Evolutionary conservation across 371 early-diverging fungal genomes (phyloP).

Genomic region (Mucor saturninus): DNA sequence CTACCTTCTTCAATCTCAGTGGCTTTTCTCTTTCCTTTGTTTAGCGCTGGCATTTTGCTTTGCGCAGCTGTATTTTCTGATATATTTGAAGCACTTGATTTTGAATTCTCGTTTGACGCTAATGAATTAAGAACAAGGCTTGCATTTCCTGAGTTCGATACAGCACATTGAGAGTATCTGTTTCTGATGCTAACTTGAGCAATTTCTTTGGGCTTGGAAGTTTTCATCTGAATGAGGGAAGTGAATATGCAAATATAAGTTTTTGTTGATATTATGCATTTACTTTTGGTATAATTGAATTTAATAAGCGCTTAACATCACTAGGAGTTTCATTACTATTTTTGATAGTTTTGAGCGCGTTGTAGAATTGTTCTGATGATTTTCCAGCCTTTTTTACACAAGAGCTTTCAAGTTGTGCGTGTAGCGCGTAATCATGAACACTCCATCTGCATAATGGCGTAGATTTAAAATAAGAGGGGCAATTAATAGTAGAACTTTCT

Average conservation of each 20-base stretch:
- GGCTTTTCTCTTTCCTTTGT: conserved; percentile 17
- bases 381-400: conserved; percentile 4
- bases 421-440: conserved; percentile 19
- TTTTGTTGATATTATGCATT: conserved; percentile 5
- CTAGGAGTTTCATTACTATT: no score
- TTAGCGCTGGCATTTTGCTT: conserved; percentile 9
- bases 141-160: conserved; percentile 29
- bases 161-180: conserved; percentile 25
- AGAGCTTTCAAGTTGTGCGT: conserved; percentile 19
- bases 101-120: conserved; percentile 23
- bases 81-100: conserved; percentile 18
- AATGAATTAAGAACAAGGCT: conserved; percentile 24
- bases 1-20: conserved; percentile 24
- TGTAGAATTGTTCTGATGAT: background rate
- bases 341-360: no score
- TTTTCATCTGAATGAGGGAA: conserved; percentile 23
- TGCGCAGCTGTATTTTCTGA: conserved; percentile 17
- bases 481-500: conserved; percentile 17
- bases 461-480: conserved; percentile 24
- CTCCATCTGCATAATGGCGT: conserved; percentile 17
- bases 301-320: no score
- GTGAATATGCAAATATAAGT: conserved; percentile 19
- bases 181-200: conserved; percentile 21
- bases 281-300: background rate
- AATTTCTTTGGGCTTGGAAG: conserved; percentile 20